phyloP scores from a whole-genome alignment of 345 rosid species.

The Corymbia maculata region DNA sequence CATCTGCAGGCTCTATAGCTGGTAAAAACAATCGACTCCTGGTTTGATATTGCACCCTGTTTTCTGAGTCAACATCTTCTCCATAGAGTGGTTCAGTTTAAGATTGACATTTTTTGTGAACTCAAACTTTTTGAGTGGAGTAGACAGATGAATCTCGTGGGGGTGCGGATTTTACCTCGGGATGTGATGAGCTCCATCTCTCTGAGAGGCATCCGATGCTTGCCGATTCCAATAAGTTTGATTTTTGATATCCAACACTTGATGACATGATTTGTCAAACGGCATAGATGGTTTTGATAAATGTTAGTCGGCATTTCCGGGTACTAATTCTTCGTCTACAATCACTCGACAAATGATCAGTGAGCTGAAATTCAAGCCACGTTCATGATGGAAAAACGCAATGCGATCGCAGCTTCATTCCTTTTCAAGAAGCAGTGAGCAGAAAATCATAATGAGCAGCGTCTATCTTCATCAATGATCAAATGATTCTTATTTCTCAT shows the following conservation, averaged over 20 bases:
- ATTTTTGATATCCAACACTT: neutral
- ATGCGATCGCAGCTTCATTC: neutral
- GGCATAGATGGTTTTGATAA: neutral
- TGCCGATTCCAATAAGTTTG: neutral
- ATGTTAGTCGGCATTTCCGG: neutral
- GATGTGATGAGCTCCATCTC: neutral
- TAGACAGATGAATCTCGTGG: neutral
- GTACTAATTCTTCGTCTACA: neutral
- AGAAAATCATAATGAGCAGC: neutral
- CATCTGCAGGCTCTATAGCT: neutral
- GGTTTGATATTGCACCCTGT: neutral
- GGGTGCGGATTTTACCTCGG: fast-evolving
- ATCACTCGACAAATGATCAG: neutral
- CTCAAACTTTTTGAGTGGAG: neutral
- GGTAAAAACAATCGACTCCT: neutral
- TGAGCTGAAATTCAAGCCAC: neutral
- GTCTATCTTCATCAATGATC: neutral
- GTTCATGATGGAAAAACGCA: neutral
- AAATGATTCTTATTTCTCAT: neutral
- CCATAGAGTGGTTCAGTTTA: neutral
- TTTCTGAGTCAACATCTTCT: neutral
- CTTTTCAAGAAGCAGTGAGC: neutral
- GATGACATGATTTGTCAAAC: neutral
- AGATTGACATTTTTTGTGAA: neutral
- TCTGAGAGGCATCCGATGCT: neutral